Evolutionary conservation across 2,329 filamentous ascomycete species (phyloP), one percentile per base, ranked within the genome.

Genomic region (Monilinia polystroma): DNA sequence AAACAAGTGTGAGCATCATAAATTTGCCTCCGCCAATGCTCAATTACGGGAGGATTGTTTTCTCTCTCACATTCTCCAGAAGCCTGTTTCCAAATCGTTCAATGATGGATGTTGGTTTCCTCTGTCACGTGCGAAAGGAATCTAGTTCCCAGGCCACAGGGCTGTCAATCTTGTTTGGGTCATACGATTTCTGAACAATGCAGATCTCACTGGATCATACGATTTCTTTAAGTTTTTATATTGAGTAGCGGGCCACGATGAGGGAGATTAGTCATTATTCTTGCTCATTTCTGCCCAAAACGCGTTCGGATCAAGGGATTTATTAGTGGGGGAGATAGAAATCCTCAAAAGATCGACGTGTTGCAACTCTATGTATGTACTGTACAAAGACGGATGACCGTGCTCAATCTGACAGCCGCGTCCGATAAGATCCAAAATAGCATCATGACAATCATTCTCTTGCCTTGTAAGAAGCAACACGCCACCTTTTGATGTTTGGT

Each of bases 191-290:
- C n/a, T 35, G 12, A n/a, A n/a, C 56, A 38, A 23, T 62, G 58
- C 41, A 49, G 58, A 62, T 62, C 58, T 52, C 35, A 23, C 18
- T 23, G 11, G 20, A 62, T 52, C 58, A 62, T 62, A 52, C 59
- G 59, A 63, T 54, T 54, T 43, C 20, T 43, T 8, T 63, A 14
- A 4, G 29, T 10, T n/a, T 29, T 63, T 63, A 63, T 63, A 51
- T 62, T 62, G 14, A 60, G 47, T 66, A 65, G 54, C 59, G 58
- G 53, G 41, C 55, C 64, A 59, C 66, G 67, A 66, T 68, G 66
- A 45, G 60, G 68, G 68, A 66, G 68, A 70, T 70, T 71, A 74
- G 57, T 35, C 6, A 11, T 49, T 14, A 35, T 35, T 12, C 29
- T 35, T 35, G n/a, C 29, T 35, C 11, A 45, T 49, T 35, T 23